Base-by-base conservation (phyloP, 2,329 filamentous ascomycete genomes). In the Ceratocystis huliohia region DNA sequence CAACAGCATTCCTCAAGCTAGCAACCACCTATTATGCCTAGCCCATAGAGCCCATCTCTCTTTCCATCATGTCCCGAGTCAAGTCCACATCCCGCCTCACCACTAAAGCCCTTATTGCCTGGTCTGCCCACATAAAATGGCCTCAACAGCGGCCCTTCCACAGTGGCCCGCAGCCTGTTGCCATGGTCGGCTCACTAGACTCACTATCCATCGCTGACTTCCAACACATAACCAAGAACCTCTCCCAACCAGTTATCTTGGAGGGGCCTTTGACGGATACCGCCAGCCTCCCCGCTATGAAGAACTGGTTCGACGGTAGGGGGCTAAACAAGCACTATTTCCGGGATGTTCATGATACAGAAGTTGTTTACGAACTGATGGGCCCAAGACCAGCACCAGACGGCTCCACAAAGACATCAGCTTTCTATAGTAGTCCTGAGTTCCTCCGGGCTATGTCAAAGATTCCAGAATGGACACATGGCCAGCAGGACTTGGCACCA, bases 261-360 rank as follows among this genome's bases (percentile, higher is more conserved):
- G 8, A 33, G 22, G 41, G 57, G 2, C 61, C 67, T 20, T 37
- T 56, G n/a, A 8, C 15, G 41, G 5, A 37, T n/a, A n/a, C 3
- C n/a, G 61, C 10, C 15, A 17, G 45, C 20, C 72, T 87, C 0
- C 83, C 84, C 0, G 84, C 84, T 1, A 74, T 79, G 22, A 71
- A 71, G 3, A 82, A 81, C 69, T 89, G 87, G 87, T 89, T 89
- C 70, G 67, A 67, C 3, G 56, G 20, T 28, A 25, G 37, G 6
- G n/a, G 66, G 68, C 44, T 46, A 13, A 59, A 61, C 20, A 66
- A 67, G 8, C 53, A 75, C 1, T 73, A 76, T 64, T 71, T 79
- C 44, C 67, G 68, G 2, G 68, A 71, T 13, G 75, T 75, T 63
- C 68, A 72, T 22, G 68, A 74, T 64, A 71, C 70, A 63, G 70